Base-by-base conservation (phyloP, 495 filamentous ascomycete genomes). In the Aspergillus affinis region DNA sequence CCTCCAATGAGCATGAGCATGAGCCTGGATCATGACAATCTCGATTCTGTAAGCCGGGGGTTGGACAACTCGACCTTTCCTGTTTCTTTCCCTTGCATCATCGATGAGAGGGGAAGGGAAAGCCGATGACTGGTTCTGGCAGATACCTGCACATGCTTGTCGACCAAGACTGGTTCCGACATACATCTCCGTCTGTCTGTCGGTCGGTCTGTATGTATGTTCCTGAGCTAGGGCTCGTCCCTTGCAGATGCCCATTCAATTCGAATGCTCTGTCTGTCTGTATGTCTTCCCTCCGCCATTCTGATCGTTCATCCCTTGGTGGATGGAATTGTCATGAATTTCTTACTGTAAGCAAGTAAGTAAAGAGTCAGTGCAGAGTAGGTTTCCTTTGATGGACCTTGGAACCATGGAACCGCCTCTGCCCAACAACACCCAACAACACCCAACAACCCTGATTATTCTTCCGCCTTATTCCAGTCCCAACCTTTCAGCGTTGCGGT, bases 401-500 rank as follows among this genome's bases (percentile, higher is more conserved):
- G 20, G 48, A 51, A 58, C 56, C 56, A 58, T 58, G 48, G 56
- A 58, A 51, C 48, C 26, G 20, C 19, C 7, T n/a, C 10, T 45
- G 56, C 48, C 48, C 48, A 58, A 51, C 30, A 46, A 41, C 26
- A 45, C 48, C 56, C 47, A 57, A 58, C 48, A 58, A 44, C 12
- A 45, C 48, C 56, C 47, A 57, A 58, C 48, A 58, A 44, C 12
- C 23, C 19, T 21, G 36, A 45, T 36, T 7, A 8, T 10, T 4
- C 3, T 41, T 41, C 36, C 36, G 36, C 12, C 13, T 41, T 10
- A 41, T 41, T 10, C 36, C 36, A 41, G n/a, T 8, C 30, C 30
- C 30, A 32, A 32, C 10, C 29, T 4, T 30, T 30, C 29, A 30
- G 4, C 29, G 4, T 30, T 8, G 29, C 4, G 29, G 29, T 30